A percentile compares a stretch with the other conserved stretches of the same genome.
Conservation (phyloP, 2,329 filamentous ascomycete genomes). For the Colletotrichum endophyticum region DNA sequence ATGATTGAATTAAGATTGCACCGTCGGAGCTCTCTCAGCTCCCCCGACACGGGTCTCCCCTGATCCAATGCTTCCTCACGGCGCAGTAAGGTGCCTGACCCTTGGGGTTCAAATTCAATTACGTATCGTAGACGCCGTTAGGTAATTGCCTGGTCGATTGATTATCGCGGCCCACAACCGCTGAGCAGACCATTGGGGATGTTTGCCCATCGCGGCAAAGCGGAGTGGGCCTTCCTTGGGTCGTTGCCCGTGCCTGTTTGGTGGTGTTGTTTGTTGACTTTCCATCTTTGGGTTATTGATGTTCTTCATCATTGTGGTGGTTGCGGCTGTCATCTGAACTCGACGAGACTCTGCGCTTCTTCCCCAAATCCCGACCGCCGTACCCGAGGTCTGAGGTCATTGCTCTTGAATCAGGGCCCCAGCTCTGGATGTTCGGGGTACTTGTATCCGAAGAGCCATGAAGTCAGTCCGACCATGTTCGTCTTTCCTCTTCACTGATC, state of each 20-base stretch:
- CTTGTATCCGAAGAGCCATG: neutral
- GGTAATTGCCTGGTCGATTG: neutral
- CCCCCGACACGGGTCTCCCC: neutral
- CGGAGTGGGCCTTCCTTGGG: neutral
- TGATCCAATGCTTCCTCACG: neutral
- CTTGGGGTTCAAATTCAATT: neutral
- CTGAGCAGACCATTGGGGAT: neutral
- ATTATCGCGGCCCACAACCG: neutral
- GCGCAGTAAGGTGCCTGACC: neutral
- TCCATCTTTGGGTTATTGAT: neutral
- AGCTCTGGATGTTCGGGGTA: neutral
- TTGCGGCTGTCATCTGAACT: neutral
- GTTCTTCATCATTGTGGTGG: neutral
- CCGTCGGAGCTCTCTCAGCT: neutral
- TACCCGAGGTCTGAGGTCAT: neutral
- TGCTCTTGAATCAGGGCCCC: neutral
- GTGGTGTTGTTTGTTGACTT: neutral
- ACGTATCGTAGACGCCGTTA: neutral
- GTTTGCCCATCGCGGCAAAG: neutral
- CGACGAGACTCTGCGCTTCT: neutral
- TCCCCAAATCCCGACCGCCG: neutral
- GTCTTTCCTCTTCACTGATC: neutral
- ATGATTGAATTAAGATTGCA: constrained; percentile 18
- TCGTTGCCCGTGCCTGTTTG: neutral
- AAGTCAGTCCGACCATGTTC: neutral